Evolutionary conservation across 2,329 filamentous ascomycete species (phyloP), one percentile per base, ranked within the genome.

Genomic region (Fusarium vanettenii): DNA sequence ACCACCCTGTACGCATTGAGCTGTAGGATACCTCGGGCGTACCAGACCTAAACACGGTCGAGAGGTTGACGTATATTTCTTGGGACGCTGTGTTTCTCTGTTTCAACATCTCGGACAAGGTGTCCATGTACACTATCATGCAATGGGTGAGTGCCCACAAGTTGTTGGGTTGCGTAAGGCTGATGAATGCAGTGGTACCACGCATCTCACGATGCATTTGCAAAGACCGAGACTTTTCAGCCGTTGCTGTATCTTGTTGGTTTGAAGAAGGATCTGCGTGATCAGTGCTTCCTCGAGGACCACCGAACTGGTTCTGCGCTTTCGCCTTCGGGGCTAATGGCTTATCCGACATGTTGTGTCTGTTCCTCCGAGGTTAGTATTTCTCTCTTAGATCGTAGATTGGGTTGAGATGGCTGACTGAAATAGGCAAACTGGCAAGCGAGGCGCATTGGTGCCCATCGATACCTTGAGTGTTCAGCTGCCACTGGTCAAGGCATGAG

Each of bases 21-120:
- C 65, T 84, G 66, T 85, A 82, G 83, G 83, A 85, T 68, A 85
- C 82, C 71, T 85, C 83, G 29, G 83, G 83, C 73, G 79, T 81
- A 27, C 80, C 81, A 4, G 83, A 85, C 52, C 76, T 85, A 37
- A 80, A 79, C 56, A 82, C 78, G 2, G 79, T 85, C 8, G 75
- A 81, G 56, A 78, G 78, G 6, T 64, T 84, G 33, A 79, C 80
- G 22, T 83, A 83, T 67, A 81, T 84, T 14, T 50, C 74, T 7
- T 85, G 82, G 82, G 82, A 85, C 5, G 82, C 79, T 2, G 73
- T 85, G 0, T 84, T 85, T 65, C 75, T 85, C 35, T 85, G 83
- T 67, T 85, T 84, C 64, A 83, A 85, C n/a, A 76, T 84, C 9
- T 78, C 78, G 18, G 78, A 83, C 37, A 81, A 80, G 61, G 64